A percentile compares a stretch with the other conserved stretches of the same genome.
Conservation (phyloP, 169 alveolate genomes). For the Amoebophrya sp. region DNA sequence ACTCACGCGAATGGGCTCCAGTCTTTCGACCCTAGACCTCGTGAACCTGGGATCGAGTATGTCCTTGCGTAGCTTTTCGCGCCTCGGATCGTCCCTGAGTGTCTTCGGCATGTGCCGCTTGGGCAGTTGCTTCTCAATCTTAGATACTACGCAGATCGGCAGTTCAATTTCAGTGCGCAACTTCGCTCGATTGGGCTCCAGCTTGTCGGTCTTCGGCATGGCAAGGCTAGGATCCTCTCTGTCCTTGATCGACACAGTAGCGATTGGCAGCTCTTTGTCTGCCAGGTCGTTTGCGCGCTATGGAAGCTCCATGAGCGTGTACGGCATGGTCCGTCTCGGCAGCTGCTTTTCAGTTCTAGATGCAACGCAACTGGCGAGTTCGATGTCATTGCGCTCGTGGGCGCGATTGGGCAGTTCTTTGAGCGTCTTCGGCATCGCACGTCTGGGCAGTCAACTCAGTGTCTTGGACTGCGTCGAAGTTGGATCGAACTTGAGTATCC, state of each 20-base stretch:
- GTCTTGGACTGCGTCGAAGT: slow-evolving; percentile 17
- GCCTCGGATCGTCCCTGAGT: slow-evolving; percentile 48
- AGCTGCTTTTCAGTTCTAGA: neutral
- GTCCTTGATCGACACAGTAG: slow-evolving; percentile 18
- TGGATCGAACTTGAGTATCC: neutral
- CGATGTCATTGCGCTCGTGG: slow-evolving; percentile 41
- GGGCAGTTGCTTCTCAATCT: slow-evolving; percentile 16
- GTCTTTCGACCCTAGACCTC: neutral
- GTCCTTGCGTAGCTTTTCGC: neutral
- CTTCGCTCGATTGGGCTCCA: neutral
- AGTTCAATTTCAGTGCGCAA: neutral
- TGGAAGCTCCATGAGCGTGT: neutral
- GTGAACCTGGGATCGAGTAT: neutral
- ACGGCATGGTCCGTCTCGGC: neutral
- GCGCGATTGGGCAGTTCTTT: slow-evolving; percentile 41
- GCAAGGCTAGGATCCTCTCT: neutral
- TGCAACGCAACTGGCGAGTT: slow-evolving; percentile 33
- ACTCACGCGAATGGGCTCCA: slow-evolving; percentile 19
- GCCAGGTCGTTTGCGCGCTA: neutral
- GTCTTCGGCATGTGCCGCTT: slow-evolving; percentile 35
- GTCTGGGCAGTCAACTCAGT: slow-evolving; percentile 38
- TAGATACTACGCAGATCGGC: slow-evolving; percentile 39
- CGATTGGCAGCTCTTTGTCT: neutral
- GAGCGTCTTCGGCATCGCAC: slow-evolving; percentile 37
- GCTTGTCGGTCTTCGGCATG: slow-evolving; percentile 27